Evolutionary conservation across 2,329 filamentous ascomycete genomes (phyloP), one percentile per base, ranked within the genome.

Genomic region (Orbilia quercus): DNA sequence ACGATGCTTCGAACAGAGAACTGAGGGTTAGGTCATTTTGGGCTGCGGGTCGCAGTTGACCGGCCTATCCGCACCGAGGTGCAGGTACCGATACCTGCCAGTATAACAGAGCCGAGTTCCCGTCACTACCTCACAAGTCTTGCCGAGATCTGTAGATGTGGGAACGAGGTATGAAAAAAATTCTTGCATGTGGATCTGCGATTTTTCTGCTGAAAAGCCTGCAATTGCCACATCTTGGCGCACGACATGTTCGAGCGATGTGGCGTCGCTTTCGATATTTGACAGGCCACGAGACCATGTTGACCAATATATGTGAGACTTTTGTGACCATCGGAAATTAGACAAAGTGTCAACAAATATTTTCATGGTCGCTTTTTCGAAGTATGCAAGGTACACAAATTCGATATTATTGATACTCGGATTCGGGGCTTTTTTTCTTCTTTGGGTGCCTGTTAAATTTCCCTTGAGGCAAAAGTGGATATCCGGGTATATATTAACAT

Each of bases 91-190:
- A 23, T 72, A 65, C 67, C 53, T 59, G 28, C 14, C 18, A 34
- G 59, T 65, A 59, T 59, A 72, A 45, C 67, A 40, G 66, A 59
- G 67, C 60, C 60, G 58, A 22, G 64, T 51, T 71, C 67, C 67
- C 67, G 67, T 72, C 67, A 72, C 67, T 72, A 71, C 42, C 42
- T 62, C 28, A 34, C 18, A 18, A 23, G 25, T 22, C 34, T 25
- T 63, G 59, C 65, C 65, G 65, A 62, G 48, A 64, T 53, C 28
- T 64, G 42, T 71, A 53, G 66, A 62, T 22, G 44, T 23, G 12
- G 11, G 6, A 58, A 12, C 28, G 22, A 40, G 31, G 45, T 4
- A 31, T 31, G 28, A 47, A 34, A 51, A 60, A 40, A 57, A 34
- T 47, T 50, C 47, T 71, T 58, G 66, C 66, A 71, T 71, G 66